Percentiles rank a stretch among this genome's conserved stretches.
These are phyloP conservation scores for Phaffomyces thermotolerans DNA, from an alignment of 805 yeast genomes.

Conservation along the genomic window DNA sequence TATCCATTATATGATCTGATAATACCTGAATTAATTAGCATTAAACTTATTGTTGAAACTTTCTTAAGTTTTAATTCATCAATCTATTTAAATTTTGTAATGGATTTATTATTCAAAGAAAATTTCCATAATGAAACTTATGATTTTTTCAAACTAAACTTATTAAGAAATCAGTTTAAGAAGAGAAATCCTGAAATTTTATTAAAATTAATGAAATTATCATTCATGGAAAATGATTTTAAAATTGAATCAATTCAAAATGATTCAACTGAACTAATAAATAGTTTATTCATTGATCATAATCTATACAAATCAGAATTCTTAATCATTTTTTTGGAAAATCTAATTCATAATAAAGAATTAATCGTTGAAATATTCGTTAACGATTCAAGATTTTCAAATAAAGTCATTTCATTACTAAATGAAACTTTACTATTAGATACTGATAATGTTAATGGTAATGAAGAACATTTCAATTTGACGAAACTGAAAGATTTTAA, in stretches of 20 bases:
- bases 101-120: constrained; percentile 20
- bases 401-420: constrained; percentile 4
- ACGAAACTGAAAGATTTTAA: constrained; percentile 24
- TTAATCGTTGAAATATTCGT: constrained; percentile 5
- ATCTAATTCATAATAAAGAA: constrained; percentile 14
- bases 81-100: constrained; percentile 13
- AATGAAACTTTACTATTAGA: constrained; percentile 7
- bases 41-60: constrained; percentile 29
- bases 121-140: constrained; percentile 8
- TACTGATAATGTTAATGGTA: background rate
- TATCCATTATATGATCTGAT: constrained; percentile 32
- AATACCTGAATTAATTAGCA: constrained; percentile 28
- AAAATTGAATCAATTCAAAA: constrained; percentile 16
- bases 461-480: constrained; percentile 1
- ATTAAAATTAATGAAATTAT: constrained; percentile 13
- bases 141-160: constrained; percentile 16
- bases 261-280: constrained; percentile 21
- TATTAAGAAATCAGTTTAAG: constrained; percentile 19
- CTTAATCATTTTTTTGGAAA: constrained; percentile 11
- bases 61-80: constrained; percentile 19
- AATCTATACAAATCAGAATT: constrained; percentile 14
- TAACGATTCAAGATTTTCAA: background rate
- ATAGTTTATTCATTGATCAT: constrained; percentile 15
- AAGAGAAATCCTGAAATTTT: constrained; percentile 11
- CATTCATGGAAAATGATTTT: constrained; percentile 10